These are phyloP conservation scores for Cytospora leucostoma DNA, from an alignment of 2,329 filamentous ascomycete species.

Conservation along the genomic window DNA sequence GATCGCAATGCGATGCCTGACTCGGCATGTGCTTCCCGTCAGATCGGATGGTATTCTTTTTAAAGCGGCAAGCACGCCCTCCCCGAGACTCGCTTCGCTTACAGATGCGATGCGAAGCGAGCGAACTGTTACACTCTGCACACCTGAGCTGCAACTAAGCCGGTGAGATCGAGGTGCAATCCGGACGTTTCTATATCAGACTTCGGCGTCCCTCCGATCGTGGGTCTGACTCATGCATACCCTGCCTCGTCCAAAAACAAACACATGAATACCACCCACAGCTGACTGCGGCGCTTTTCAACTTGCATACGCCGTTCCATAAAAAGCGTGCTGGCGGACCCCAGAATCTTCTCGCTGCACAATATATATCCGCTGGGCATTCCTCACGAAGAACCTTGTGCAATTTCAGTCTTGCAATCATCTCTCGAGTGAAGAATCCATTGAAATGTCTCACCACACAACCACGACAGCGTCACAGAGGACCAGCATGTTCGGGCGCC, in stretches of 20 bases:
- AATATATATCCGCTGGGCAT: conserved; percentile 7
- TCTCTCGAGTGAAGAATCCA: not conserved
- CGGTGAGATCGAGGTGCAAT: conserved; percentile 19
- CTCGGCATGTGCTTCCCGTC: not conserved
- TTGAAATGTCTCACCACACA: not conserved
- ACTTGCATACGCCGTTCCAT: conserved; percentile 26
- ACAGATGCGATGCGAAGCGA: not conserved
- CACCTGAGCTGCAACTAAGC: conserved; percentile 3
- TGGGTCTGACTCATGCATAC: conserved; percentile 25
- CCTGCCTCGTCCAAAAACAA: conserved; percentile 15
- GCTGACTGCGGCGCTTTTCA: conserved; percentile 18
- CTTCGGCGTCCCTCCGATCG: not conserved
- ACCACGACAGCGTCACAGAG: conserved; percentile 10
- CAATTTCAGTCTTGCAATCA: not conserved
- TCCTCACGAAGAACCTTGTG: not conserved
- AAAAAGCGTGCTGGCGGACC: conserved; percentile 24
- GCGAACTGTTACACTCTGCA: conserved; percentile 16
- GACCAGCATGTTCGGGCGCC: conserved; percentile 7
- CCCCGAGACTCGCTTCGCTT: conserved; percentile 19
- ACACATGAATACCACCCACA: conserved; percentile 15
- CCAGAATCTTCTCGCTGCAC: conserved; percentile 11
- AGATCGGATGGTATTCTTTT: not conserved
- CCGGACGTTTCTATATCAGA: conserved; percentile 18
- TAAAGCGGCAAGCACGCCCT: not conserved
- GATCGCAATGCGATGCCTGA: not conserved